Evolutionary conservation across 805 yeast species (phyloP).

Genomic region (Ogataea pilisensis): DNA sequence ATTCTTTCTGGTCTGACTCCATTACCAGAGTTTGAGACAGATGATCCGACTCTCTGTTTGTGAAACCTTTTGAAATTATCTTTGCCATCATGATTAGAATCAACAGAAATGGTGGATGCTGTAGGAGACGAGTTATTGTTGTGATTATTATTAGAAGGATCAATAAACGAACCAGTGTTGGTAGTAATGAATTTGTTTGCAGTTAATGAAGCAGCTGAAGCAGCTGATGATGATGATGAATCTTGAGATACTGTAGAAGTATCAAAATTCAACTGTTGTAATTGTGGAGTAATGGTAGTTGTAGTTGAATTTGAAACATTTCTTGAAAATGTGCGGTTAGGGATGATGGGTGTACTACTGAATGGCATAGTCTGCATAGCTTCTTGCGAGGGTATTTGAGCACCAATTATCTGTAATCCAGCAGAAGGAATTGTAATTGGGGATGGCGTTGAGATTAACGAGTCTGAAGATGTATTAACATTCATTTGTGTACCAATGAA

Average conservation of each 20-base stretch:
- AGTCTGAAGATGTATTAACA: slow-evolving; percentile 9
- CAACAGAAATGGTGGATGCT: slow-evolving; percentile 20
- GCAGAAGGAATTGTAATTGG: slow-evolving; percentile 1
- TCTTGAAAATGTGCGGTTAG: neutral
- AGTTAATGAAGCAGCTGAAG: slow-evolving; percentile 3
- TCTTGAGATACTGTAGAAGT: slow-evolving; percentile 13
- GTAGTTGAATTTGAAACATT: neutral
- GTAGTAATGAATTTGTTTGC: neutral
- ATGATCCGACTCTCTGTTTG: neutral
- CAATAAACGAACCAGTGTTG: neutral
- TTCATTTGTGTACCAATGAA: neutral
- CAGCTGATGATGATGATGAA: slow-evolving; percentile 9
- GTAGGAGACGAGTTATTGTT: neutral
- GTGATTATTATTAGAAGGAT: neutral
- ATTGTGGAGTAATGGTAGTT: slow-evolving; percentile 15
- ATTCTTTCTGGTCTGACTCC: neutral
- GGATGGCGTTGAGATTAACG: slow-evolving; percentile 7
- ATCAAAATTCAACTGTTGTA: slow-evolving; percentile 18
- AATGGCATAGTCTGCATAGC: neutral
- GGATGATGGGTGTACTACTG: neutral
- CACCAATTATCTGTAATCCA: neutral
- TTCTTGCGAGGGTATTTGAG: neutral
- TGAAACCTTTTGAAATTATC: neutral
- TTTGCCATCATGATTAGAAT: slow-evolving; percentile 8
- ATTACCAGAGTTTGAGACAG: neutral